Base-by-base conservation (phyloP, 108 stramenopile genomes). In the Nitzschia inconspicua region DNA sequence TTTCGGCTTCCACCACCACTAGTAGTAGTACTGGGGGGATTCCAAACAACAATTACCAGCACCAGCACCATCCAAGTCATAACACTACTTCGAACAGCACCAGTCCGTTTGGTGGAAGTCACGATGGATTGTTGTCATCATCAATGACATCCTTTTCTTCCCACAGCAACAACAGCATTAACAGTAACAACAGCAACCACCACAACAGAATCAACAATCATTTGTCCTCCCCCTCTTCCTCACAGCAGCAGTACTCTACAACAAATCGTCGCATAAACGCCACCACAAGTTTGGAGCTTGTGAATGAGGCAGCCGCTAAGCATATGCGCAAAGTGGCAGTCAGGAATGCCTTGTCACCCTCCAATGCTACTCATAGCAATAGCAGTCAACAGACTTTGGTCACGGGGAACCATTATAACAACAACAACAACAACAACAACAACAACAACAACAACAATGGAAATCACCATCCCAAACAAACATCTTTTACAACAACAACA, bases 241-340 rank as follows among this genome's bases (percentile, higher is more conserved):
- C 54, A 4, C 55, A 54, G 3, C 54, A 57, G 5, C 53, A 63
- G 14, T 57, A 58, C 6, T 9, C 27, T 13, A 44, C 18, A 13
- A 31, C 27, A 11, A 11, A 9, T 25, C 14, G 37, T 18, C 48
- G 27, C 2, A n/a, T n/a, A 5, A 39, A 19, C 13, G 47, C 27
- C 8, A 48, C 18, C 23, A 61, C 78, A 0, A 47, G 61, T 16
- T 52, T 80, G 32, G 57, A 68, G 10, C 54, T 51, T 5, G 65
- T 80, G 9, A 54, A 55, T 3, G 26, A 48, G 22, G 79, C 79
- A 4, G 59, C 79, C 7, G 75, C 71, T 2, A 46, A 62, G 10
- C 79, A 80, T 28, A 72, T 80, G 71, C 62, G 61, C 27, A 76
- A 72, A 44, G 56, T 79, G 25, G 63, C 60, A 2, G 61, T 63